Percentiles rank a stretch among this genome's conserved stretches.
Conservation (phyloP, 2,329 filamentous ascomycete genomes). For the Pseudocercospora eumusae region DNA sequence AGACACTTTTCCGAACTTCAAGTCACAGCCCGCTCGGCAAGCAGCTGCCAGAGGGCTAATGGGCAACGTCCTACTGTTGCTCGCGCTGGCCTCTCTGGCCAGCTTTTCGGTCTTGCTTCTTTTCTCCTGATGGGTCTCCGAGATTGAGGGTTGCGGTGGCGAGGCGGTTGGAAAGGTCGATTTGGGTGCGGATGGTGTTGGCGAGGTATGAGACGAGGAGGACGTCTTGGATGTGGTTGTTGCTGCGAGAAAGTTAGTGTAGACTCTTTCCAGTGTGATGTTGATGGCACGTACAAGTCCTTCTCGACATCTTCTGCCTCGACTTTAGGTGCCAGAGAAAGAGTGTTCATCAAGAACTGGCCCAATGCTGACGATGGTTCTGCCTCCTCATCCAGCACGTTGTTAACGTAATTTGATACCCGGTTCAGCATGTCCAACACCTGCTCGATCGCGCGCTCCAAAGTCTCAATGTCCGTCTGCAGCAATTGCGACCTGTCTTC, state of each 20-base stretch:
- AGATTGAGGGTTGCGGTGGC: slow-evolving; percentile 63
- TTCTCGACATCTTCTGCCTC: slow-evolving; percentile 86
- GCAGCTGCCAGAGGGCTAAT: slow-evolving; percentile 8
- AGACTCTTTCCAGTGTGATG: not conserved
- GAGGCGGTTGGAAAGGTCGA: slow-evolving; percentile 93
- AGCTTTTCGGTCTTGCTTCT: slow-evolving; percentile 30
- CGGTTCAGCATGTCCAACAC: slow-evolving; percentile 87
- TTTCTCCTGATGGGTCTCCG: slow-evolving; percentile 39
- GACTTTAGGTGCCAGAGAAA: slow-evolving; percentile 93
- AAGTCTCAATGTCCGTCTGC: slow-evolving; percentile 82
- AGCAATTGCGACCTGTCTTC: slow-evolving; percentile 74
- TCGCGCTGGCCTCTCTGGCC: slow-evolving; percentile 36
- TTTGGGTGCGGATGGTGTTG: slow-evolving; percentile 98
- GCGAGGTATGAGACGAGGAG: slow-evolving; percentile 97
- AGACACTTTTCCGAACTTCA: not conserved
- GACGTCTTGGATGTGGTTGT: slow-evolving; percentile 99
- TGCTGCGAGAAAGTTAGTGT: slow-evolving; percentile 53
- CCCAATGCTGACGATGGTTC: slow-evolving; percentile 87
- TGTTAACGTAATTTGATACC: slow-evolving; percentile 87
- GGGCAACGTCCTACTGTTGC: slow-evolving; percentile 12
- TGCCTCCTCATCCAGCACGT: slow-evolving; percentile 89
- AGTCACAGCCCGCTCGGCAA: not conserved
- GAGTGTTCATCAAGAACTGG: slow-evolving; percentile 91
- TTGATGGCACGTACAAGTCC: slow-evolving; percentile 69
- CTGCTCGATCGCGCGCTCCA: slow-evolving; percentile 83